Evolutionary conservation across 2,329 filamentous ascomycete genomes (phyloP).

Genomic region (Dothideomycetidae sp.): DNA sequence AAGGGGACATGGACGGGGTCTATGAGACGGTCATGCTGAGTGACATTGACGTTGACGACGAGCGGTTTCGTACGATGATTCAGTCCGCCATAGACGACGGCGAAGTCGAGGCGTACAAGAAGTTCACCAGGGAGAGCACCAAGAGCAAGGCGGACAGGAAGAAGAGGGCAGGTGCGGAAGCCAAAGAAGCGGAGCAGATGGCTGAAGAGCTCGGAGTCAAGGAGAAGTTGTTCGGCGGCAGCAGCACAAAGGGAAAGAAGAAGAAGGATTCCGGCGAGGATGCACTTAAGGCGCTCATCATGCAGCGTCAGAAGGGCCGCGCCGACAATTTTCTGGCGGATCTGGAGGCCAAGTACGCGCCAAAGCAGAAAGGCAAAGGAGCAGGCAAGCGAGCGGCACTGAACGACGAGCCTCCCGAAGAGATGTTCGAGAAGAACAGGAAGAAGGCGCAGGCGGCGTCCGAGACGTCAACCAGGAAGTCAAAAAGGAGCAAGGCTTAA

Average conservation of each 20-base stretch:
- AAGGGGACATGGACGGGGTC: slow-evolving; percentile 63
- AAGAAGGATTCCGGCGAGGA: slow-evolving; percentile 29
- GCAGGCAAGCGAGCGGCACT: slow-evolving; percentile 30
- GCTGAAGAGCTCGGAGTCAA: slow-evolving; percentile 62
- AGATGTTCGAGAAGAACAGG: slow-evolving; percentile 39
- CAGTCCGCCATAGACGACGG: slow-evolving; percentile 60
- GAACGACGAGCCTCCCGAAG: slow-evolving; percentile 46
- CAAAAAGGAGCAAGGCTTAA: slow-evolving; percentile 8
- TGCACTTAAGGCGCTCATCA: slow-evolving; percentile 61
- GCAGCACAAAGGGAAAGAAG: slow-evolving; percentile 22
- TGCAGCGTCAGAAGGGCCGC: slow-evolving; percentile 52
- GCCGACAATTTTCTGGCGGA: slow-evolving; percentile 51
- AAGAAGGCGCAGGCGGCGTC: slow-evolving; percentile 18
- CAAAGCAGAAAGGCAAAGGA: slow-evolving; percentile 25
- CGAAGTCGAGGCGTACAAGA: slow-evolving; percentile 50
- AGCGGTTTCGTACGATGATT: slow-evolving; percentile 67
- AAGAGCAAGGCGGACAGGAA: slow-evolving; percentile 26
- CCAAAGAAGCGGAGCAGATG: slow-evolving; percentile 56
- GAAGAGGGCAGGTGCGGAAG: slow-evolving; percentile 52
- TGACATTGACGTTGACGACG: slow-evolving; percentile 69
- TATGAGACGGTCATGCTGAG: slow-evolving; percentile 82
- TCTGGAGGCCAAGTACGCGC: slow-evolving; percentile 60
- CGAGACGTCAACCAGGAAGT: neutral
- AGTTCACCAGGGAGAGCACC: slow-evolving; percentile 58
- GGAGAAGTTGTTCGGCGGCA: slow-evolving; percentile 49